Evolutionary conservation across 2,329 filamentous ascomycete genomes (phyloP).

Genomic region (Fusarium proliferatum): DNA sequence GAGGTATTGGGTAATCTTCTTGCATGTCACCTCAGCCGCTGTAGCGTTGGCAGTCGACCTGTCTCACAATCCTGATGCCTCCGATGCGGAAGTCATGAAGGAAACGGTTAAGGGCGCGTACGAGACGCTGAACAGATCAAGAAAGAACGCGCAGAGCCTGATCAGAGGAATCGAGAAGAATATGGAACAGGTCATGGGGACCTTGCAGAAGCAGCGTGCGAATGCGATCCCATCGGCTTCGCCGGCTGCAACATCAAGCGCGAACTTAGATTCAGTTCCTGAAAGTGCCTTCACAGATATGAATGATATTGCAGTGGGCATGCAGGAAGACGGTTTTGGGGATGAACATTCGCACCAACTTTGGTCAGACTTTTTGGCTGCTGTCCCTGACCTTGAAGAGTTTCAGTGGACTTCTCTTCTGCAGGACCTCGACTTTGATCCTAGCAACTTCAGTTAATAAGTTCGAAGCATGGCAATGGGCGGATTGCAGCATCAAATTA

Average conservation of each 20-base stretch:
- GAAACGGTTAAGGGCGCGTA: not conserved
- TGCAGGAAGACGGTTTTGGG: not conserved
- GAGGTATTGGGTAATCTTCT: not conserved
- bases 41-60: not conserved
- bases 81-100: not conserved
- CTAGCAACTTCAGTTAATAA: not conserved
- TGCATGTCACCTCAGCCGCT: slow-evolving; percentile 4
- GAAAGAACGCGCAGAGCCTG: not conserved
- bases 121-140: not conserved
- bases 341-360: not conserved
- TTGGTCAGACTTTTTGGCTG: slow-evolving; percentile 8
- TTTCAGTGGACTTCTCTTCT: slow-evolving; percentile 6
- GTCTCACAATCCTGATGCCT: not conserved
- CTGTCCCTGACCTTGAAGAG: not conserved
- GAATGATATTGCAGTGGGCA: not conserved
- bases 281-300: not conserved
- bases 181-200: not conserved
- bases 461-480: not conserved
- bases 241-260: not conserved
- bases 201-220: not conserved
- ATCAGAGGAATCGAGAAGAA: not conserved
- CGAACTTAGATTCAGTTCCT: not conserved
- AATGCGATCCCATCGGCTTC: not conserved
- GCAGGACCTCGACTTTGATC: not conserved
- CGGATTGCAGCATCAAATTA: rapidly evolving